Base-by-base conservation (phyloP, 306 rosid species). In the Castanea mollissima region DNA sequence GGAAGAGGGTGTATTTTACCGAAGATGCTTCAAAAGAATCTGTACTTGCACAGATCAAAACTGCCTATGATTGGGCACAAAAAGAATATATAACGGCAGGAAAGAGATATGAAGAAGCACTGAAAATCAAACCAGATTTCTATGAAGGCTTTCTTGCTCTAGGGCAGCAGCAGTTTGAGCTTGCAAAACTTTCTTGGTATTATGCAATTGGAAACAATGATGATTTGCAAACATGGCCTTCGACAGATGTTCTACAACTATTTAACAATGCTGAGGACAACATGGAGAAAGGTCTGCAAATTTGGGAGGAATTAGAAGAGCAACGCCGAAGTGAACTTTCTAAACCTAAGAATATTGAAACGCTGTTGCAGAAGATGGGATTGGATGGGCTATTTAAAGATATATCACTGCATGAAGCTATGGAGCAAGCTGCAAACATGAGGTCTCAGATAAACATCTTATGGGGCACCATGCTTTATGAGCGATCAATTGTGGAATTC, bases 381-480 rank as follows among this genome's bases (percentile, higher is more conserved):
- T 84, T 85, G 82, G 83, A 86, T 35, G 87, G 84, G 27, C n/a
- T 86, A 52, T 71, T 88, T 11, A 79, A 80, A 73, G 87, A 81
- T 23, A 60, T 87, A 49, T 86, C 94, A 59, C 77, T 55, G 54
- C 80, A 85, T 76, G 94, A 94, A 84, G 82, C 88, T 79, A 85
- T 87, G 58, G 84, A 83, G 32, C 93, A 81, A 80, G 88, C 83
- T 69, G 85, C 82, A 82, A 87, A 76, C 74, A 86, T 91, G 97
- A 91, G 91, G 78, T 92, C 95, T 74, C 95, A 87, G 78, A 91
- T 92, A 73, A 90, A 91, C 82, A 86, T 91, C 83, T 76, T 90
- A 55, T 94, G 97, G 97, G 99, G 97, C 32, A 90, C 92, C 57
- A 88, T 94, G 93, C 88, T 94, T 6, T 94, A 91, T 27, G 97